A percentile compares a stretch with the other conserved stretches of the same genome.
Evolutionary conservation across 1,139 yeast genomes (phyloP).

Genomic region (Spencermartinsiella ligniputridi): DNA sequence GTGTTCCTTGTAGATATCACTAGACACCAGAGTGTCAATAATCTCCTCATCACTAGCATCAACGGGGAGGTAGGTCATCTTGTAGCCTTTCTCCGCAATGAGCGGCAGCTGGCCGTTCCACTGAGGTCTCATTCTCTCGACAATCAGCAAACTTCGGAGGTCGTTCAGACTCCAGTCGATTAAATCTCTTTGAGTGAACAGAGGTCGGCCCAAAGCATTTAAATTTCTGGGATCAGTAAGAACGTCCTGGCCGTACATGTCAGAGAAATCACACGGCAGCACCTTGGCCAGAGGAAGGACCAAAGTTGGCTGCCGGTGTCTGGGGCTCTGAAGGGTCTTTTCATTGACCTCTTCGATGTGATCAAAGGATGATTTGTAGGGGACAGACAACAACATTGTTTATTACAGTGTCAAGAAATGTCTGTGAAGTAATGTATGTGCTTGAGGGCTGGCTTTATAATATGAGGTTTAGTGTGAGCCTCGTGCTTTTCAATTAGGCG

Average conservation of each 20-base stretch:
- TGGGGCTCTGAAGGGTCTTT: neutral
- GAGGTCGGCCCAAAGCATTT: constrained; percentile 52
- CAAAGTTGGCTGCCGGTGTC: neutral
- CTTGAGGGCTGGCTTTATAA: too few species aligned
- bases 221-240: constrained; percentile 33
- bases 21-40: constrained; percentile 44
- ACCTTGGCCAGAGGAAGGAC: constrained; percentile 27
- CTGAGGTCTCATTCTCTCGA: constrained; percentile 45
- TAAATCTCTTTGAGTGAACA: constrained; percentile 53
- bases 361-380: constrained; percentile 1
- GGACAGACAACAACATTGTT: neutral
- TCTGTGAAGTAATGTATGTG: too few species aligned
- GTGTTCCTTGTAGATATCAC: constrained; percentile 59
- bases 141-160: constrained; percentile 54
- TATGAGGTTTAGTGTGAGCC: too few species aligned
- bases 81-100: constrained; percentile 37
- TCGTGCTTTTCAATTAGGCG: too few species aligned
- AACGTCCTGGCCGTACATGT: constrained; percentile 53
- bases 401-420: too few species aligned
- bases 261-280: constrained; percentile 45
- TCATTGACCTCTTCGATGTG: constrained; percentile 4
- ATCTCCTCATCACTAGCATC: constrained; percentile 46
- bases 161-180: constrained; percentile 65
- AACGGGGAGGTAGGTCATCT: constrained; percentile 47
- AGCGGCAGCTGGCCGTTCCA: constrained; percentile 51